These are phyloP conservation scores for Hypoxylon rubiginosum DNA, from an alignment of 2,329 filamentous ascomycete species.

Conservation along the genomic window DNA sequence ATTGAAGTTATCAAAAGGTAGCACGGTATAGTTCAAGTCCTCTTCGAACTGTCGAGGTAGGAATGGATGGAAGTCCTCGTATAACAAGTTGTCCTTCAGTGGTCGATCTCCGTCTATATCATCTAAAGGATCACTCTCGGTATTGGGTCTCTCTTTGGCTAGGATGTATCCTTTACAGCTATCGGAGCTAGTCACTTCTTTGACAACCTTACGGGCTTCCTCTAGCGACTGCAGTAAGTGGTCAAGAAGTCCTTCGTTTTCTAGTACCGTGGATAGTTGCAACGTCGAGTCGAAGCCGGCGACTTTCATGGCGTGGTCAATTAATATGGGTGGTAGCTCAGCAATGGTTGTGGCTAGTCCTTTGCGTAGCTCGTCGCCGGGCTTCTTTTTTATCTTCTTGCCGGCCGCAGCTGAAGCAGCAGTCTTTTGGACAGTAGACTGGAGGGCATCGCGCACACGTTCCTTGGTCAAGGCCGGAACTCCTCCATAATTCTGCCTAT, in stretches of 20 bases:
- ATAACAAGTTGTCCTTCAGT: constrained; percentile 71
- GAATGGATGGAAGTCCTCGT: constrained; percentile 97
- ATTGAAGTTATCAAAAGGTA: constrained; percentile 89
- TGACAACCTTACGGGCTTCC: constrained; percentile 77
- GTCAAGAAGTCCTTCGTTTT: constrained; percentile 73
- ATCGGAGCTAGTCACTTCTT: constrained; percentile 75
- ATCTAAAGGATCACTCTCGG: constrained; percentile 45
- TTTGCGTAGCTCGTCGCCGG: constrained; percentile 81
- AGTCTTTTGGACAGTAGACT: constrained; percentile 73
- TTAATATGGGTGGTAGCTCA: constrained; percentile 87
- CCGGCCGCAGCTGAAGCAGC: constrained; percentile 61
- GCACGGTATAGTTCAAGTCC: constrained; percentile 73
- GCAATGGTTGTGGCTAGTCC: constrained; percentile 86
- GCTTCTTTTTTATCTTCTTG: constrained; percentile 81
- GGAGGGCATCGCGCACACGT: constrained; percentile 76
- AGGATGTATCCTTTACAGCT: constrained; percentile 88
- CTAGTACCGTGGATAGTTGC: constrained; percentile 77
- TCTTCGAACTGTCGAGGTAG: constrained; percentile 82
- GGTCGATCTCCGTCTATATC: constrained; percentile 54
- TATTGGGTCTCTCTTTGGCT: constrained; percentile 69
- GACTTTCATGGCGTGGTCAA: constrained; percentile 85
- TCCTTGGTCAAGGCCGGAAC: constrained; percentile 81
- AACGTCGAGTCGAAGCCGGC: constrained; percentile 77
- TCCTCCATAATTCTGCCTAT: constrained; percentile 85
- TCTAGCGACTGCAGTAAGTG: constrained; percentile 76